Percentiles rank a stretch among this genome's conserved stretches.
These are phyloP conservation scores for Lasiodiplodia theobromae DNA, from an alignment of 2,329 filamentous ascomycete genomes.

Conservation along the genomic window DNA sequence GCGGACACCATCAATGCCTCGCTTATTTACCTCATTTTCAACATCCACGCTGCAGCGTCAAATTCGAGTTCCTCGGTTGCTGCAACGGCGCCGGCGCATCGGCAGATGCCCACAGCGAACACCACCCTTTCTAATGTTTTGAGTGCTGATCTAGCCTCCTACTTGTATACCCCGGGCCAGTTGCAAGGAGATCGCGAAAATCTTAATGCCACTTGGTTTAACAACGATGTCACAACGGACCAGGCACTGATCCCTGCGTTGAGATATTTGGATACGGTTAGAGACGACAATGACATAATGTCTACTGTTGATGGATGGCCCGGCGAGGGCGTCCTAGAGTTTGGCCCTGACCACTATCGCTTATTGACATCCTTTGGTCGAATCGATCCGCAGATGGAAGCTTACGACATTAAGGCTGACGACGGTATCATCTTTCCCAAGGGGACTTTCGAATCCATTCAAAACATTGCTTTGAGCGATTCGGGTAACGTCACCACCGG, in stretches of 20 bases:
- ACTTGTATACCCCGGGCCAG: slow-evolving; percentile 61
- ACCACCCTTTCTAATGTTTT: slow-evolving; percentile 58
- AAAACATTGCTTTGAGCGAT: slow-evolving; percentile 43
- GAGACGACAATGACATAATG: slow-evolving; percentile 40
- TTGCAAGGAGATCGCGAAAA: slow-evolving; percentile 61
- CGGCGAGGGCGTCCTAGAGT: slow-evolving; percentile 64
- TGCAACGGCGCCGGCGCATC: slow-evolving; percentile 49
- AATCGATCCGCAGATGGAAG: slow-evolving; percentile 63
- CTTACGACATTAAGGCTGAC: slow-evolving; percentile 64
- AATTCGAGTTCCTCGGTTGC: slow-evolving; percentile 48
- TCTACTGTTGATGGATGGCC: slow-evolving; percentile 70
- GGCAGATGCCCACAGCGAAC: slow-evolving; percentile 53
- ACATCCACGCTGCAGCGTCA: slow-evolving; percentile 63
- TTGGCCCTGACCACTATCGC: slow-evolving; percentile 58
- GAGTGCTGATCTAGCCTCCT: slow-evolving; percentile 55
- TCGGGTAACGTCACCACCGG: slow-evolving; percentile 56
- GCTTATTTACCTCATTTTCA: slow-evolving; percentile 62
- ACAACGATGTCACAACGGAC: slow-evolving; percentile 28
- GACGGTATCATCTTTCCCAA: slow-evolving; percentile 58
- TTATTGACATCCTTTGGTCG: slow-evolving; percentile 63
- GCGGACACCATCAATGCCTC: slow-evolving; percentile 63
- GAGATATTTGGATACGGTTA: slow-evolving; percentile 31
- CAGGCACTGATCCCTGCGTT: slow-evolving; percentile 2
- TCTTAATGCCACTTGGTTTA: slow-evolving; percentile 66
- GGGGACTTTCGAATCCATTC: slow-evolving; percentile 51